Evolutionary conservation across 2,329 filamentous ascomycete species (phyloP), one percentile per base, ranked within the genome.

Genomic region (Penicillium sp.): DNA sequence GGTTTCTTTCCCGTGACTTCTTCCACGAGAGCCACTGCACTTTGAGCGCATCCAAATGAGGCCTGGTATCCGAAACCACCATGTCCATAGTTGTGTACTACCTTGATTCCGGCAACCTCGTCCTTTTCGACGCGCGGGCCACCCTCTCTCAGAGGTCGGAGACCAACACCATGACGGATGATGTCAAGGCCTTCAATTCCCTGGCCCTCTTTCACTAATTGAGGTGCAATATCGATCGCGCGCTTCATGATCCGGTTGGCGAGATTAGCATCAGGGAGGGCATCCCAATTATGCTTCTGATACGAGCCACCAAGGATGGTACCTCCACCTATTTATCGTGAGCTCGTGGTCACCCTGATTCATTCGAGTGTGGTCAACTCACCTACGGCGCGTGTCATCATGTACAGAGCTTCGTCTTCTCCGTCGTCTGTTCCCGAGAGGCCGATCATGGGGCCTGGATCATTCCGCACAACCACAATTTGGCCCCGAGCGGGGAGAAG

Each of bases 281-380:
- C 79, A 57, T 93, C 86, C 88, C 88, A 95, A 61, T 83, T 85
- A 27, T 83, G 78, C 59, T 85, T 81, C 65, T 90, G 84, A 60
- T 94, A 87, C 40, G 84, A 91, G 2, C 90, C 90, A n/a, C 90
- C 90, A 2, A 95, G 73, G 37, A 95, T 77, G 0, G 88, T 93
- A 9, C 90, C 90, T 18, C 90, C 90, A n/a, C 83, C 79, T 64
- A 43, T 0, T 24, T 24, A 39, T 11, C 4, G 54, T 43, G 53
- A 49, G 12, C 9, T 18, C 36, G 5, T 9, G 7, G 33, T 9
- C 1, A 9, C 6, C 6, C 3, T 7, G 8, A 24, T 8, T 24
- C 3, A 25, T 8, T 9, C 32, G 4, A 5, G 8, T 12, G 13
- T 1, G 4, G 6, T 5, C 7, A 39, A 32, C 48, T 46, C 55